A percentile compares a stretch with the other conserved stretches of the same genome.
Evolutionary conservation across 176 grass and related monocot species (phyloP).

Genomic region (Alloteropsis semialata): DNA sequence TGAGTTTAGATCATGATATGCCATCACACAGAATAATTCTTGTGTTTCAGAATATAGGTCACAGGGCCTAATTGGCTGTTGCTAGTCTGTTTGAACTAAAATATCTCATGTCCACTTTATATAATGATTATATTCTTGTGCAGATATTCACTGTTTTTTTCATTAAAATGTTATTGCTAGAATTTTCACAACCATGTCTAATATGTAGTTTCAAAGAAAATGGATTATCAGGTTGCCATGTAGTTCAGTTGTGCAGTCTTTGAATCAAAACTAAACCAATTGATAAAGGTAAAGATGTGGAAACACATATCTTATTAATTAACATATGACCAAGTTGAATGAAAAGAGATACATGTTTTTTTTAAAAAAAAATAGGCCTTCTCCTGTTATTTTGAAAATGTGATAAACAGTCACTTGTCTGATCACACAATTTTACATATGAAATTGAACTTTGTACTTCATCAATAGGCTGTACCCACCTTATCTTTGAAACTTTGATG

Average conservation of each 20-base stretch:
- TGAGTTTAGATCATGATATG: background rate
- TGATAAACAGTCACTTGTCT: background rate
- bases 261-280: background rate
- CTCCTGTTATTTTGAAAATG: background rate
- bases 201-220: background rate
- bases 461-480: background rate
- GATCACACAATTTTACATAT: background rate
- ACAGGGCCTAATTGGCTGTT: background rate
- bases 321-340: background rate
- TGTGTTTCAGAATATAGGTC: background rate
- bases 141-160: background rate
- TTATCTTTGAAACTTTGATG: background rate
- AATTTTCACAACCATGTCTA: background rate
- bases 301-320: background rate
- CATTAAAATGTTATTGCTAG: background rate
- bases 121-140: background rate
- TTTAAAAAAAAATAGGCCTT: background rate
- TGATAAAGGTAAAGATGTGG: background rate
- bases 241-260: background rate
- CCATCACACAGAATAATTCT: background rate
- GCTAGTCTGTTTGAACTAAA: background rate
- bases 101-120: background rate
- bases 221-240: background rate
- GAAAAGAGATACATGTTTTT: background rate
- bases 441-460: background rate